Evolutionary conservation across 2,329 filamentous ascomycete species (phyloP).

Genomic region (Colletotrichum sp.): DNA sequence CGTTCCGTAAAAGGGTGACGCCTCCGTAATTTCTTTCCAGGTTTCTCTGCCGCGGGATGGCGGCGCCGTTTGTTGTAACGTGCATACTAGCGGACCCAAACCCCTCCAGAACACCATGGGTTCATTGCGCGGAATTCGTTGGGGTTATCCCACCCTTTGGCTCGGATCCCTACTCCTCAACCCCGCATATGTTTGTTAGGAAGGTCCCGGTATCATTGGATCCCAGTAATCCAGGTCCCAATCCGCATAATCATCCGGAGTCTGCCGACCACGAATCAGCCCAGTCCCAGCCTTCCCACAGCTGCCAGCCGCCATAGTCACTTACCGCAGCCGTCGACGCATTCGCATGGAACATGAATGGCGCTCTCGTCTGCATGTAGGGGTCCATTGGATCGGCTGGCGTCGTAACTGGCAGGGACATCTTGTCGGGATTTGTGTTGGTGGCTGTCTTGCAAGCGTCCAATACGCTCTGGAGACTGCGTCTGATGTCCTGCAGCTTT

Average conservation of each 20-base stretch:
- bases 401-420: slow-evolving; percentile 19
- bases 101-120: background rate
- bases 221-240: slow-evolving; percentile 20
- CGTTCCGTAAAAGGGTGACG: background rate
- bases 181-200: background rate
- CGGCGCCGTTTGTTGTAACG: background rate
- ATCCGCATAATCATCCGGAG: slow-evolving; percentile 20
- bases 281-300: slow-evolving; percentile 45
- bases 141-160: background rate
- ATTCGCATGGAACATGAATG: slow-evolving; percentile 33
- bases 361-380: slow-evolving; percentile 19
- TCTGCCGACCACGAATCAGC: slow-evolving; percentile 22
- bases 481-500: slow-evolving; percentile 44
- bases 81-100: background rate
- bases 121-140: background rate
- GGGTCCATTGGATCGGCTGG: slow-evolving; percentile 21
- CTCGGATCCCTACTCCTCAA: background rate
- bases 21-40: background rate
- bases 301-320: slow-evolving; percentile 38
- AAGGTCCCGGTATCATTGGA: slow-evolving; percentile 4
- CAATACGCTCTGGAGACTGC: slow-evolving; percentile 44
- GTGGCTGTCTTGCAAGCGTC: slow-evolving; percentile 49
- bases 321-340: slow-evolving; percentile 28
- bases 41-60: background rate
- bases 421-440: slow-evolving; percentile 43